Base-by-base conservation (phyloP, 257 asterid genomes). In the Solanum boliviense region DNA sequence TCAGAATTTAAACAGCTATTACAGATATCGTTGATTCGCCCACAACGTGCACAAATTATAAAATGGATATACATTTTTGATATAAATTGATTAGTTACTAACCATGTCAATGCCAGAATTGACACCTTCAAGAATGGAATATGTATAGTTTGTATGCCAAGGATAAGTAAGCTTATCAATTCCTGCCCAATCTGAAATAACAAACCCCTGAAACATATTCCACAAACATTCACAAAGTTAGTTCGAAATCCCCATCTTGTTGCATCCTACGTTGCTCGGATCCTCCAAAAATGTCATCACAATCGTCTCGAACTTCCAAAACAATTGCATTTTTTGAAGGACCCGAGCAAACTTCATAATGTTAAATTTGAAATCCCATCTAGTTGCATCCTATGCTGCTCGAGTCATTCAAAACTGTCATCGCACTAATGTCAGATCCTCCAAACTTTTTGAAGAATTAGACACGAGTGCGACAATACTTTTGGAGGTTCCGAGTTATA, bases 71-170 rank as follows among this genome's bases (percentile, higher is more conserved):
- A 56, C n/a, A 56, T 56, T 56, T 56, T 56, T 20, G n/a, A 56
- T 56, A 20, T 20, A 56, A 56, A 56, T 21, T 58, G 68, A 21
- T 38, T 12, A 76, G 84, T 35, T 3, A 87, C 89, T 46, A 20
- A 87, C 89, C 89, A 87, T 87, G 79, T 87, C 89, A 82, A 87
- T 81, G 67, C 89, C 89, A 46, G 89, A 83, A 68, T 79, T 81
- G 58, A 87, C 76, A 65, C 82, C 76, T 21, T 82, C 32, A 62
- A 81, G 87, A 79, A 87, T 82, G 83, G 89, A 87, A 58, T 82
- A 87, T 82, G 89, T 87, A 60, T 87, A 87, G 74, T 87, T 87
- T 29, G 81, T 38, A 48, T 82, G 89, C 84, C 67, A 71, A 18
- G 84, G 82, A 86, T 76, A 70, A n/a, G 87, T 82, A 70, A 87